Evolutionary conservation across 192 early-diverging fungal species (phyloP), one percentile per base, ranked within the genome.

Genomic region (Dissophora ornata): DNA sequence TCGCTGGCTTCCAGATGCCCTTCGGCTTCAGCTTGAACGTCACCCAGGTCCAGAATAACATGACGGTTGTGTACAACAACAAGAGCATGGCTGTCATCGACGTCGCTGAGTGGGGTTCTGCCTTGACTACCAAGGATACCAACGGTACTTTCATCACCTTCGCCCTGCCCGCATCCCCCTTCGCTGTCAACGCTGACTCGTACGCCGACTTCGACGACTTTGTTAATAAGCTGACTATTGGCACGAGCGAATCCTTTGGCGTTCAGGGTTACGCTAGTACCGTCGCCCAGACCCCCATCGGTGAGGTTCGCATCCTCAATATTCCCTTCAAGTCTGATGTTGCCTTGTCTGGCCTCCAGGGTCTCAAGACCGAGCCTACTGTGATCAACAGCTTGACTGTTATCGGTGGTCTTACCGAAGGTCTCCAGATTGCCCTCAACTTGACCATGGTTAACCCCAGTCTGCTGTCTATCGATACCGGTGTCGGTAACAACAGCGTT

Each of bases 21-120:
- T 90, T 90, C 45, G 85, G 85, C 42, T 90, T 90, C 59, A 57
- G 80, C 26, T 42, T 90, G n/a, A 83, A 80, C 24, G 83, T 90
- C 52, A 85, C 83, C 26, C 65, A 85, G 48, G 82, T 86, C 26
- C 69, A 82, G 49, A 82, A 85, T 57, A 81, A 82, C 50, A 83
- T 88, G 44, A 84, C 82, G 32, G 62, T 88, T n/a, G 48, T 69
- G 55, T 71, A 69, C 46, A 74, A 74, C 46, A 58, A 44, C 38
- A 79, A 63, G 40, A 40, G 15, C 30, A 52, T 82, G 15, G 81
- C 81, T 42, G 53, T 12, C 22, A 46, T 82, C 55, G 65, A 55
- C 28, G 54, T 55, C 30, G 65, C 59, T 16, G 52, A 70, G 46
- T 77, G 73, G 73, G 73, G 73, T n/a, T 28, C 73, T 34, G 65